Evolutionary conservation across 202 grass and related monocot species (phyloP).

Genomic region (Schoenoplectus triqueter): DNA sequence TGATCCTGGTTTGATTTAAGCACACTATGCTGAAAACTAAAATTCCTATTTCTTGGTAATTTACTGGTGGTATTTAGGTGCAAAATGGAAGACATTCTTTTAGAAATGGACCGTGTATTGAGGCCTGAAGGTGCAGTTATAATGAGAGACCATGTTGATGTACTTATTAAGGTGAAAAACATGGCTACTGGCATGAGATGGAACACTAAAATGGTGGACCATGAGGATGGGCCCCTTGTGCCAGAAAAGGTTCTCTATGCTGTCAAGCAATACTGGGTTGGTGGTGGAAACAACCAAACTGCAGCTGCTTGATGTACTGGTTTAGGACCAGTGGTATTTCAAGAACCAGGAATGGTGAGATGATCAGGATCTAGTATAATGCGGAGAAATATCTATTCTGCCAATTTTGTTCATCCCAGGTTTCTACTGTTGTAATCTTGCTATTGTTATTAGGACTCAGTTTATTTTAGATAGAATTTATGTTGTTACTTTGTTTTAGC

Average conservation of each 20-base stretch:
- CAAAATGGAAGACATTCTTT: slow-evolving; percentile 79
- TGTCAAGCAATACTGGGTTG: slow-evolving; percentile 92
- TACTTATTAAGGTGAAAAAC: slow-evolving; percentile 74
- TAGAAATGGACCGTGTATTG: slow-evolving; percentile 96
- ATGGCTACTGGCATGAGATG: slow-evolving; percentile 85
- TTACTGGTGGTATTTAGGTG: slow-evolving; percentile 53
- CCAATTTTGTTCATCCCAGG: slow-evolving; percentile 32
- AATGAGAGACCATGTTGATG: slow-evolving; percentile 65
- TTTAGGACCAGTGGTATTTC: background rate
- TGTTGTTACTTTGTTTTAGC: slow-evolving; percentile 35
- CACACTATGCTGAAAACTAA: slow-evolving; percentile 2
- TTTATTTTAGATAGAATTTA: slow-evolving; percentile 21
- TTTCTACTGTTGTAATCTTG: slow-evolving; percentile 32
- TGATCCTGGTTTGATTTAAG: slow-evolving; percentile 7
- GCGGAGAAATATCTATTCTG: background rate
- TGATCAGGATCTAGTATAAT: background rate
- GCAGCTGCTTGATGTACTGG: slow-evolving; percentile 48
- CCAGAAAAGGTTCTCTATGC: slow-evolving; percentile 83
- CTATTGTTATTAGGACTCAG: slow-evolving; percentile 6
- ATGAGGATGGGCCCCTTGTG: slow-evolving; percentile 74
- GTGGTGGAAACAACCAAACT: slow-evolving; percentile 57
- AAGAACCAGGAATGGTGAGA: background rate
- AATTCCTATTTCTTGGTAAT: background rate
- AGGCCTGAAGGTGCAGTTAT: slow-evolving; percentile 90
- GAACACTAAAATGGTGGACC: slow-evolving; percentile 81